Conservation (phyloP, 805 yeast genomes). For the Kuraishia ogatae region DNA sequence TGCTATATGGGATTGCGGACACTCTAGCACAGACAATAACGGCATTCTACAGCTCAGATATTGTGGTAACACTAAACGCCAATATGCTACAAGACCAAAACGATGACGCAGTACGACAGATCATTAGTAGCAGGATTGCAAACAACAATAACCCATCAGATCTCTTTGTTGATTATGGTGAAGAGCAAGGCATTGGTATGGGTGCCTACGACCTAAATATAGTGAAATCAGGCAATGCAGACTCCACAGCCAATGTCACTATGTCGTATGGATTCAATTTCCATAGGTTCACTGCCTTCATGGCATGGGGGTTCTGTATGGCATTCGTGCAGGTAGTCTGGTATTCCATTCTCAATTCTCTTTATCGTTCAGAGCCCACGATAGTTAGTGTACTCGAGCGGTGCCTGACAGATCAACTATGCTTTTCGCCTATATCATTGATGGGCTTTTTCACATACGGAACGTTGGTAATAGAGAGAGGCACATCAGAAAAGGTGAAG, state of each 20-base stretch:
- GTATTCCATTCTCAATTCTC: conserved; percentile 73
- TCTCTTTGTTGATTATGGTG: conserved; percentile 27
- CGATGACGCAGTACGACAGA: not conserved
- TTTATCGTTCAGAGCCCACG: conserved; percentile 76
- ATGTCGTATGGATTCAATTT: conserved; percentile 40
- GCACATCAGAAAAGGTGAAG: conserved; percentile 54
- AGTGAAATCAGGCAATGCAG: not conserved
- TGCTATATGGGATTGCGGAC: conserved; percentile 86
- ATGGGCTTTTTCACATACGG: conserved; percentile 78
- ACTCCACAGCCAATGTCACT: not conserved
- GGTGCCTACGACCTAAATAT: not conserved
- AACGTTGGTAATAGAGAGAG: conserved; percentile 70
- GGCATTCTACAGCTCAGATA: conserved; percentile 10
- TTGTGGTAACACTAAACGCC: not conserved
- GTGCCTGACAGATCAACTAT: conserved; percentile 81
- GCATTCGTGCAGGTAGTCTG: conserved; percentile 83
- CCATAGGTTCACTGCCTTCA: conserved; percentile 66
- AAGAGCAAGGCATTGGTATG: conserved; percentile 4
- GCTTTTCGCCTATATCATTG: conserved; percentile 82
- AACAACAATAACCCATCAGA: conserved; percentile 9
- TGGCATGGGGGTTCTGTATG: conserved; percentile 80
- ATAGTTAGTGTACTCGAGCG: conserved; percentile 78
- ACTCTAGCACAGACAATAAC: conserved; percentile 74
- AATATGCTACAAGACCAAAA: not conserved
- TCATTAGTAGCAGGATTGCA: not conserved